These are phyloP conservation scores for Suillus alpinus DNA, from an alignment of 768 basidiomycete species.

Conservation along the genomic window DNA sequence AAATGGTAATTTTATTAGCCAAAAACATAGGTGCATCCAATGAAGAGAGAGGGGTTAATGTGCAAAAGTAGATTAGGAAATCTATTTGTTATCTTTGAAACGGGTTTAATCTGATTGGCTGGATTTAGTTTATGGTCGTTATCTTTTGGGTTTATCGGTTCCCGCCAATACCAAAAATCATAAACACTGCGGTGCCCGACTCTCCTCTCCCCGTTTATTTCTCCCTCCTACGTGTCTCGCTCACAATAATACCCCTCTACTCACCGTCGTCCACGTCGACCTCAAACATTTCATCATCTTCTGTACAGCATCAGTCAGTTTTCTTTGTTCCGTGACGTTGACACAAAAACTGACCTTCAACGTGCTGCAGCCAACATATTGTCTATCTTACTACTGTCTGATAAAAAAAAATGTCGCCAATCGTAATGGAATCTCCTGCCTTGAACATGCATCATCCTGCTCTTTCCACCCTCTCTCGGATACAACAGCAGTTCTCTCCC, in stretches of 20 bases:
- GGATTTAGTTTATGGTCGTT: slow-evolving; percentile 29
- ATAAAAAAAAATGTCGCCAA: slow-evolving; percentile 48
- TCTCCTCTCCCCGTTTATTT: slow-evolving; percentile 23
- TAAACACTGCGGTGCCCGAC: slow-evolving; percentile 24
- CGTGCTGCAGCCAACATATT: slow-evolving; percentile 14
- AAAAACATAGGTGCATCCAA: neutral
- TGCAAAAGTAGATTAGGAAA: too few relatives aligned
- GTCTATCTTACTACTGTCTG: slow-evolving; percentile 29
- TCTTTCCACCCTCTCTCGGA: slow-evolving; percentile 42
- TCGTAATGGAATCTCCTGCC: slow-evolving; percentile 54
- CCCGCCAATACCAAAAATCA: slow-evolving; percentile 34
- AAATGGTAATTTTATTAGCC: neutral
- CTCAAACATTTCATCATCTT: neutral
- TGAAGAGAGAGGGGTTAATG: neutral
- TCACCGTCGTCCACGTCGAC: slow-evolving; percentile 2
- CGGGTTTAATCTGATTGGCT: slow-evolving; percentile 34
- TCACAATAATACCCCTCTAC: neutral
- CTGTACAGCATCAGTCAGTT: slow-evolving; percentile 1
- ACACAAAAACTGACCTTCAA: neutral
- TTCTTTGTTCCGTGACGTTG: neutral
- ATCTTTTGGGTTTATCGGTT: slow-evolving; percentile 39
- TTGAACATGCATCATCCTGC: slow-evolving; percentile 48
- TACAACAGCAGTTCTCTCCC: slow-evolving; percentile 46
- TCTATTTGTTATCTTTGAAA: slow-evolving; percentile 21
- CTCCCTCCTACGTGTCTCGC: slow-evolving; percentile 13